These are phyloP conservation scores for Yamadazyma sp. DNA, from an alignment of 1,139 yeast species.

Conservation along the genomic window DNA sequence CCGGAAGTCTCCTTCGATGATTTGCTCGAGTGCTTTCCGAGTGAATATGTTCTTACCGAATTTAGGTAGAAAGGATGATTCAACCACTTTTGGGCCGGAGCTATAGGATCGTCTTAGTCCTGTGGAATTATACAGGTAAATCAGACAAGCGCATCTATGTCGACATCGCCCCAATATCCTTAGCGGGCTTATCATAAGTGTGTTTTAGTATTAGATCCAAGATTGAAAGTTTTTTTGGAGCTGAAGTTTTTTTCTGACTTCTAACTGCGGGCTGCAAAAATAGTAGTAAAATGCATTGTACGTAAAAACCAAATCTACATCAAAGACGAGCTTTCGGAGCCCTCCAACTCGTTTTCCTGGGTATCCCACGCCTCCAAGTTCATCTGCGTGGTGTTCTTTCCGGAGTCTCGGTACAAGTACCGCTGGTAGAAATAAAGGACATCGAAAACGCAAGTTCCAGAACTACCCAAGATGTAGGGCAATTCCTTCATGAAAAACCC, in stretches of 20 bases:
- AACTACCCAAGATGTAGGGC: constrained; percentile 82
- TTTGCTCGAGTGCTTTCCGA: constrained; percentile 7
- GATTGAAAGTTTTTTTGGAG: too few relatives aligned
- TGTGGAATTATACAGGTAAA: too few relatives aligned
- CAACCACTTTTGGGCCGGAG: background rate
- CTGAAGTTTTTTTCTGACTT: background rate
- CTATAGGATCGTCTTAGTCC: too few relatives aligned
- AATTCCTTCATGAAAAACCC: constrained; percentile 65
- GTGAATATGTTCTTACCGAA: constrained; percentile 15
- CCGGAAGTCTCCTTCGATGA: constrained; percentile 6
- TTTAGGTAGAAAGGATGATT: constrained; percentile 9
- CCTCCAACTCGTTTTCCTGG: background rate
- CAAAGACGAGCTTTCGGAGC: constrained; percentile 2
- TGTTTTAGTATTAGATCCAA: background rate
- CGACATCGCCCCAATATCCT: too few relatives aligned
- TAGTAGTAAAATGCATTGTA: too few relatives aligned
- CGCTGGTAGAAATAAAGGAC: constrained; percentile 70
- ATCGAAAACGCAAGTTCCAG: constrained; percentile 85
- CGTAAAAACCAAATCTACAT: too few relatives aligned
- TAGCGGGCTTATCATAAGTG: background rate
- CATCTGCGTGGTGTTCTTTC: constrained; percentile 27
- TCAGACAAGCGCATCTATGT: too few relatives aligned
- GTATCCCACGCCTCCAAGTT: constrained; percentile 20
- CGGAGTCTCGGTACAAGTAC: constrained; percentile 32
- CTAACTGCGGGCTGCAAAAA: background rate